Evolutionary conservation across 2,329 filamentous ascomycete species (phyloP).

Genomic region (Trichoderma simmonsii): DNA sequence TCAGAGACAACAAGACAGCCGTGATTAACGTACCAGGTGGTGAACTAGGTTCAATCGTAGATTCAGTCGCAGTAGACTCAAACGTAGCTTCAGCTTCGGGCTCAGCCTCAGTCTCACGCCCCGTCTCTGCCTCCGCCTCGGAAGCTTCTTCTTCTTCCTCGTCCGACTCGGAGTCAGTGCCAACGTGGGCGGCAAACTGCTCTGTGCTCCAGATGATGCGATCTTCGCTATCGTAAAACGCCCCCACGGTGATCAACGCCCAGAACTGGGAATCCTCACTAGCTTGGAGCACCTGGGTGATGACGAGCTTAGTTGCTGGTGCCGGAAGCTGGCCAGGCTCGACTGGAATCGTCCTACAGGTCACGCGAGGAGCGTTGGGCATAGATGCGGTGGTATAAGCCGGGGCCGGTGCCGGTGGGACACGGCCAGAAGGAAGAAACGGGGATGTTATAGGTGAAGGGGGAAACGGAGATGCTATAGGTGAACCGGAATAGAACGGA

Average conservation of each 20-base stretch:
- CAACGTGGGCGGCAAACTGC: conserved; percentile 37
- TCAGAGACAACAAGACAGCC: neutral
- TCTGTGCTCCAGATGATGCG: conserved; percentile 46
- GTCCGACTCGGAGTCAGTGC: conserved; percentile 28
- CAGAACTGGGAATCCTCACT: conserved; percentile 36
- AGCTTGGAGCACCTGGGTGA: conserved; percentile 41
- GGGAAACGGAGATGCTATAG: neutral
- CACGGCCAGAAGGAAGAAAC: neutral
- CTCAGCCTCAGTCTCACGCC: conserved; percentile 18
- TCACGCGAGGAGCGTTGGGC: conserved; percentile 20
- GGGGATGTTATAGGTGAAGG: neutral
- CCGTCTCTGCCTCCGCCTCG: conserved; percentile 10
- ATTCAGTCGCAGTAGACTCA: neutral
- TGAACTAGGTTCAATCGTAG: conserved; percentile 2
- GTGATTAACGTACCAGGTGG: conserved; percentile 3
- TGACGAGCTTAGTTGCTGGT: conserved; percentile 44
- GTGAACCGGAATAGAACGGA: no score
- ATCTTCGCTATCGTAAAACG: conserved; percentile 44
- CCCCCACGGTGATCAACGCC: conserved; percentile 47
- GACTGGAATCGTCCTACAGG: conserved; percentile 29
- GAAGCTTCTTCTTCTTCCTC: conserved; percentile 22
- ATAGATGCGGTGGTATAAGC: conserved; percentile 19
- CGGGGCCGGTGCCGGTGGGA: neutral
- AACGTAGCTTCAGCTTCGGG: neutral
- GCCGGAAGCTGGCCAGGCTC: conserved; percentile 37